Evolutionary conservation across 192 early-diverging fungal genomes (phyloP), one percentile per base, ranked within the genome.

Genomic region (Endogone sp.): DNA sequence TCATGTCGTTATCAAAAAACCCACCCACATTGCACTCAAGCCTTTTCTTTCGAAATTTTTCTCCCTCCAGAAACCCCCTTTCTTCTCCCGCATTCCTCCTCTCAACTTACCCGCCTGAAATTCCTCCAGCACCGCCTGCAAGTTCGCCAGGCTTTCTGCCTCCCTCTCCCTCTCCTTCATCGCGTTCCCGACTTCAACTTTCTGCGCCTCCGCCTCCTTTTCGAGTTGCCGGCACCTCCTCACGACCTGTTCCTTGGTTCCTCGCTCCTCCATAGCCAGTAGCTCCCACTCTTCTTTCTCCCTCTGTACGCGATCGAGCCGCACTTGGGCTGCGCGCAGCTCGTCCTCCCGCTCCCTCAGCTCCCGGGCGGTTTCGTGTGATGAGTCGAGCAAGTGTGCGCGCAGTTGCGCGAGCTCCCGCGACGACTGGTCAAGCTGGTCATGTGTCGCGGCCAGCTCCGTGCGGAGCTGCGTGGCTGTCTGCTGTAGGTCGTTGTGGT

Each of bases 71-170:
- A 13, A 69, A 69, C 16, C 23, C 16, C 21, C 60, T 8, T 16
- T 4, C 25, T 11, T n/a, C n/a, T n/a, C n/a, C n/a, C n/a, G n/a
- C n/a, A n/a, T n/a, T n/a, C n/a, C n/a, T n/a, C n/a, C n/a, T n/a
- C n/a, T n/a, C n/a, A 25, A 73, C 78, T 85, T 85, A 80, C 89
- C 82, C 26, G 84, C 84, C 75, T 98, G 93, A 73, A 98, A 93
- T 72, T 91, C 88, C 78, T 93, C 90, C 60, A 98, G 79, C 20
- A 95, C 95, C 29, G 82, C 68, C 67, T 95, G 96, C 66, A 98
- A 81, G 68, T 98, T 98, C 13, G 69, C 70, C 54, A 92, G 64
- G 68, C 88, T 87, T 23, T 80, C 71, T 28, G 75, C 69, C 65
- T 93, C 86, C 10, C 79, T 79, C 56, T 88, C 85, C 20, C 82